phyloP scores from a whole-genome alignment of 2,329 filamentous ascomycete genomes.

The Thelonectria rubi region DNA sequence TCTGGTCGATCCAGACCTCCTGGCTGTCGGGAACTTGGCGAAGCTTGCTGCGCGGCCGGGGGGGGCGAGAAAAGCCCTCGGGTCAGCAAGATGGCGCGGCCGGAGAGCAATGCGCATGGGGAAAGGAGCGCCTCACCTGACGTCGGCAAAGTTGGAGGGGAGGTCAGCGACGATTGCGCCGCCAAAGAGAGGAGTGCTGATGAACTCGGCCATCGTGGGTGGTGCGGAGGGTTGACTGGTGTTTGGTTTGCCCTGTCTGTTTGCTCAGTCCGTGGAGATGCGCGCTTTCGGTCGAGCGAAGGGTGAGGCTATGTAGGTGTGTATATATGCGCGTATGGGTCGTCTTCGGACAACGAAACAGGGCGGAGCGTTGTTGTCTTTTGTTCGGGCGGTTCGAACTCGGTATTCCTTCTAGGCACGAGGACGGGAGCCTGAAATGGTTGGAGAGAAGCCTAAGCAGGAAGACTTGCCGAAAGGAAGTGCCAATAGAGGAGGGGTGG shows the following conservation, averaged over 20 bases:
- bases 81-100: slow-evolving; percentile 22
- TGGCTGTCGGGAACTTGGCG: slow-evolving; percentile 86
- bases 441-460: slow-evolving; percentile 15
- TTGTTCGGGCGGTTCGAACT: not conserved
- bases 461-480: not conserved
- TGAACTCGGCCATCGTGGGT: slow-evolving; percentile 61
- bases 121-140: slow-evolving; percentile 63
- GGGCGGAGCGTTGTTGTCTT: not conserved
- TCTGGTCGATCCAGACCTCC: slow-evolving; percentile 87
- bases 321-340: not conserved
- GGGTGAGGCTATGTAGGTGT: too few species aligned
- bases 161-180: slow-evolving; percentile 76
- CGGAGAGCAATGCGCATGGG: slow-evolving; percentile 19
- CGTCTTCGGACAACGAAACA: not conserved
- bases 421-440: slow-evolving; percentile 30
- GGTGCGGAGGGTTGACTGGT: not conserved
- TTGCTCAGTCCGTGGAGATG: not conserved
- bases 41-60: slow-evolving; percentile 68
- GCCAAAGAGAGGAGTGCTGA: slow-evolving; percentile 72
- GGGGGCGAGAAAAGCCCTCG: not conserved
- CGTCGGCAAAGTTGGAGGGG: slow-evolving; percentile 74
- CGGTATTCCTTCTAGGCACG: slow-evolving; percentile 4
- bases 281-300: not conserved
- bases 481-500: slow-evolving; percentile 12
- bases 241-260: not conserved